Percentiles rank a stretch among this genome's conserved stretches.
Evolutionary conservation across 805 yeast species (phyloP).

Genomic region (Komagataella mondaviorum): DNA sequence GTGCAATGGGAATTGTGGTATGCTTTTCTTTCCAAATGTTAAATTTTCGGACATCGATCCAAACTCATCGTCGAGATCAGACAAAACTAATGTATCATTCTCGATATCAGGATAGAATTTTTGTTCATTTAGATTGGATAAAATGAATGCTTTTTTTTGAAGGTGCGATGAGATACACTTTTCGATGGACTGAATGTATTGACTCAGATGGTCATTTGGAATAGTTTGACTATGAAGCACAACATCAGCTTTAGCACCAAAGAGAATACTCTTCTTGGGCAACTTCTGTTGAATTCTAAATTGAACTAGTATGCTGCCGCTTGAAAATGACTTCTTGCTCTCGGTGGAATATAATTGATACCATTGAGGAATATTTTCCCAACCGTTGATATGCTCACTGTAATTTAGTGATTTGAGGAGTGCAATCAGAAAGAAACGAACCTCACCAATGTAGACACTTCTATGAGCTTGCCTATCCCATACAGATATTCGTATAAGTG

Average conservation of each 20-base stretch:
- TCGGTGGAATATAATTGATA: conserved; percentile 11
- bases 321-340: conserved; percentile 13
- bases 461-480: conserved; percentile 10
- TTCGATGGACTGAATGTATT: not conserved
- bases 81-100: not conserved
- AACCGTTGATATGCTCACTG: not conserved
- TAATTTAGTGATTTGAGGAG: conserved; percentile 6
- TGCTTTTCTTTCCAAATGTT: not conserved
- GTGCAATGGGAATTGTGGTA: not conserved
- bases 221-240: not conserved
- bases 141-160: not conserved
- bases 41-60: not conserved
- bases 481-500: conserved; percentile 1
- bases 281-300: not conserved
- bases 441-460: conserved; percentile 15
- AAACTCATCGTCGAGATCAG: not conserved
- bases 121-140: conserved; percentile 8
- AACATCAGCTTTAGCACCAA: not conserved
- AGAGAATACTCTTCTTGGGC: conserved; percentile 1
- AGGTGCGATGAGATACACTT: not conserved
- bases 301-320: conserved; percentile 9
- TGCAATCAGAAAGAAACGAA: conserved; percentile 12
- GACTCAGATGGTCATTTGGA: not conserved
- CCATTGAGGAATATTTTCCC: conserved; percentile 10
- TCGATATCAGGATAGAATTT: conserved; percentile 5